Base-by-base conservation (phyloP, 805 yeast genomes). In the Alloascoidea hylecoeti region DNA sequence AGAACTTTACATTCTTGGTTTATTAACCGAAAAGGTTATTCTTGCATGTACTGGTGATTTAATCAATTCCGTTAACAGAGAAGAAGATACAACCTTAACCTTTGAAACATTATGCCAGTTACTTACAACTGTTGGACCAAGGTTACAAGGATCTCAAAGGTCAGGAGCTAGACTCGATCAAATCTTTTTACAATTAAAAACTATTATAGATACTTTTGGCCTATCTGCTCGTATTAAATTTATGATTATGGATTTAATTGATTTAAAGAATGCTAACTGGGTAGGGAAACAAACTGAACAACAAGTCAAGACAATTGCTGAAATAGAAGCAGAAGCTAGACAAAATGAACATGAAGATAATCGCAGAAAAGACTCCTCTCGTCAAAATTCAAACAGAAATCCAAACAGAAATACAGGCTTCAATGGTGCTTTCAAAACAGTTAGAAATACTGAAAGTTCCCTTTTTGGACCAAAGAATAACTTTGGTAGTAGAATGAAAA, bases 261-360 rank as follows among this genome's bases (percentile, higher is more conserved):
- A 92, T 52, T 63, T 83, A 50, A 75, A 92, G 61, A 66, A 57
- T 43, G 56, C 59, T 34, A 68, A 65, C 46, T 89, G 96, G 96
- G 55, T 55, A 38, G 70, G 73, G 39, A 63, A 64, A 45, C 71
- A 72, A 50, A 59, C 62, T 35, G 82, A 78, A 43, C 71, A 74
- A 51, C 96, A 96, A 35, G 97, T 97, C 53, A 88, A 85, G 69
- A 86, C 96, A n/a, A 78, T 89, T 49, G 68, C 75, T 38, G 86
- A 88, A 59, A 84, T 89, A 50, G 96, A 88, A 56, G 76, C 74
- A 44, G 96, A 85, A 50, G 95, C 86, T 36, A 80, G 73, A 50
- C 66, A 72, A 59, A 63, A 68, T 58, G 53, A 69, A 51, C 68
- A 68, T 57, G 72, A 75, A 45, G 68, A 71, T 53, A 62, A 68